Evolutionary conservation across 345 rosid genomes (phyloP).

Genomic region (Syzygium jambos): DNA sequence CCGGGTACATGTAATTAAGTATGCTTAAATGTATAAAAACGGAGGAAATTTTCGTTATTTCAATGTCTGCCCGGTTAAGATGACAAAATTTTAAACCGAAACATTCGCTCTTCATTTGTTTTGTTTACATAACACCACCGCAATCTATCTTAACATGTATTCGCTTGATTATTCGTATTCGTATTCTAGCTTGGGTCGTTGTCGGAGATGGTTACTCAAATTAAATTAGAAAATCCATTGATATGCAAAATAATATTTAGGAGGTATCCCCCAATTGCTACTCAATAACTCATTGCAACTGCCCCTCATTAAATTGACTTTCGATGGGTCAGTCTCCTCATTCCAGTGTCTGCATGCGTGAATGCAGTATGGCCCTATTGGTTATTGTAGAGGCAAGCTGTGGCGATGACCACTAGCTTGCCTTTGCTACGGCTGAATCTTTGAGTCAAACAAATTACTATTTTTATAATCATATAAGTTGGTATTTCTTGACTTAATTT

Average conservation of each 20-base stretch:
- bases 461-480: not conserved
- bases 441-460: not conserved
- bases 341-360: not conserved
- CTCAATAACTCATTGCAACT: not conserved
- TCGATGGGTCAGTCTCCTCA: not conserved
- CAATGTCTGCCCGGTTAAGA: not conserved
- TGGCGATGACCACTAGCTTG: not conserved
- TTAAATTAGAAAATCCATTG: not conserved
- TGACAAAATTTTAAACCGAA: not conserved
- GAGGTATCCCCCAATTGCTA: not conserved
- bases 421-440: not conserved
- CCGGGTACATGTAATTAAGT: not conserved
- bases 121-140: not conserved
- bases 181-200: not conserved
- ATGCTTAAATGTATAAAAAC: not conserved
- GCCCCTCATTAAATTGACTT: not conserved
- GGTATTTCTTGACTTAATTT: not conserved
- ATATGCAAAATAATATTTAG: not conserved
- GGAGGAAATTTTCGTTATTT: not conserved
- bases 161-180: not conserved
- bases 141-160: not conserved
- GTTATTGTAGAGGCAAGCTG: not conserved
- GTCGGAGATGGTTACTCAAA: not conserved
- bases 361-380: not conserved
- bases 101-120: not conserved